Base-by-base conservation (phyloP, 495 filamentous ascomycete species). In the Podospora pseudocomata region DNA sequence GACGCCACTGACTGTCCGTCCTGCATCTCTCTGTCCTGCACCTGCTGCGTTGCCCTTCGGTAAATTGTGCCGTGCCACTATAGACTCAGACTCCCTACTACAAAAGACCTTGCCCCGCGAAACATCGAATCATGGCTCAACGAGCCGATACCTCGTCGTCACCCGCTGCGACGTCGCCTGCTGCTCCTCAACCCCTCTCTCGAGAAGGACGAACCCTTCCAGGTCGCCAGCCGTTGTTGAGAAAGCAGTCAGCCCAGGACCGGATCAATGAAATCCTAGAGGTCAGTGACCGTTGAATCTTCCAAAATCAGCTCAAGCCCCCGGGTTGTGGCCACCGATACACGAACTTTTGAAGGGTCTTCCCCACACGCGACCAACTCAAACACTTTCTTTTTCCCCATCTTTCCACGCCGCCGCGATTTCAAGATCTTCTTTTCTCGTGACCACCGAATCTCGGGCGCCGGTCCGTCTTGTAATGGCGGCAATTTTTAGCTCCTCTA, bases 211-310 rank as follows among this genome's bases (percentile, higher is more conserved):
- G 32, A 65, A 44, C 39, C 20, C 20, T 30, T 13, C 34, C 61
- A 63, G n/a, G n/a, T 32, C 61, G 61, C 20, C 73, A 64, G 60
- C 64, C 70, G 32, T 20, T 56, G 49, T 32, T 53, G 49, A 44
- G 75, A n/a, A 65, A 75, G 27, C 68, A 66, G 65, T 79, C 80
- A 11, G 76, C 79, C 15, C 76, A 81, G 57, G 77, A 81, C 19
- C 77, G 81, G 49, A 68, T 83, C 65, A 75, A 75, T 65, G 72
- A 74, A 16, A 82, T 83, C 71, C 80, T 83, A 65, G 76, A 83
- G 80, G 81, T 83, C 57, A 74, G 77, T 78, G 67, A n/a, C 27
- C 57, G 9, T 55, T 28, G 26, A 27, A 28, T 39, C 64, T n/a
- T 20, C 30, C 4, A 32, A 62, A 11, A 2, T 11, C 5, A 5